Evolutionary conservation across 1,284 basidiomycete species (phyloP).

Genomic region (Apiotrichum domesticum): DNA sequence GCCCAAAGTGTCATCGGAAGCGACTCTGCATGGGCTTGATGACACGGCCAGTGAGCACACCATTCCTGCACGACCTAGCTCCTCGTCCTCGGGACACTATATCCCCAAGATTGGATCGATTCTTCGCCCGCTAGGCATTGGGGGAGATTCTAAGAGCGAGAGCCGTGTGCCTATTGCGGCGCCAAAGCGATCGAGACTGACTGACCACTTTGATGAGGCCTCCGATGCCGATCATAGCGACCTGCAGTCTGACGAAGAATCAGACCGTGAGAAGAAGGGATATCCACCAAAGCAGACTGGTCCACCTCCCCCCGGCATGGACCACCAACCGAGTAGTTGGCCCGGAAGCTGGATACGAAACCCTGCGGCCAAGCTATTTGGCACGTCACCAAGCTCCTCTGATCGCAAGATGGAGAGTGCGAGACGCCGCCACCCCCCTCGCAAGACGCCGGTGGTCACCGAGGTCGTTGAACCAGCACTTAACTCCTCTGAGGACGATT

Average conservation of each 20-base stretch:
- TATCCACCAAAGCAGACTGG: constrained; percentile 40
- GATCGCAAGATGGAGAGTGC: neutral
- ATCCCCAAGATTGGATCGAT: constrained; percentile 24
- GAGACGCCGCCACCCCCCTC: constrained; percentile 3
- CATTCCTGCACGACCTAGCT: constrained; percentile 56
- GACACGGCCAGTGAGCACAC: constrained; percentile 32
- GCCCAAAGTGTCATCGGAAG: constrained; percentile 24
- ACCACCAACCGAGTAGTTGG: constrained; percentile 15
- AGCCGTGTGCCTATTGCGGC: constrained; percentile 12
- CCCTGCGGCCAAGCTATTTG: constrained; percentile 34
- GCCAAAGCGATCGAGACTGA: constrained; percentile 12
- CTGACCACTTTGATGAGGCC: constrained; percentile 6
- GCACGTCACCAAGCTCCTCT: constrained; percentile 18
- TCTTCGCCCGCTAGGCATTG: constrained; percentile 26
- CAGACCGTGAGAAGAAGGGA: constrained; percentile 17
- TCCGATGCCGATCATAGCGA: constrained; percentile 4
- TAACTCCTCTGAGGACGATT: constrained; percentile 12
- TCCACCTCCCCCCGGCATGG: constrained; percentile 28
- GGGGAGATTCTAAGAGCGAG: neutral
- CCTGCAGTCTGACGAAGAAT: neutral
- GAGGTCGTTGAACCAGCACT: constrained; percentile 21
- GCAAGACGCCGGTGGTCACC: constrained; percentile 15
- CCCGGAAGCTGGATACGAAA: constrained; percentile 36
- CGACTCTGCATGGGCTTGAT: constrained; percentile 30
- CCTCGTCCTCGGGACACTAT: constrained; percentile 13